Conservation (phyloP, 2,329 filamentous ascomycete genomes). For the Microsporum ferrugineum region DNA sequence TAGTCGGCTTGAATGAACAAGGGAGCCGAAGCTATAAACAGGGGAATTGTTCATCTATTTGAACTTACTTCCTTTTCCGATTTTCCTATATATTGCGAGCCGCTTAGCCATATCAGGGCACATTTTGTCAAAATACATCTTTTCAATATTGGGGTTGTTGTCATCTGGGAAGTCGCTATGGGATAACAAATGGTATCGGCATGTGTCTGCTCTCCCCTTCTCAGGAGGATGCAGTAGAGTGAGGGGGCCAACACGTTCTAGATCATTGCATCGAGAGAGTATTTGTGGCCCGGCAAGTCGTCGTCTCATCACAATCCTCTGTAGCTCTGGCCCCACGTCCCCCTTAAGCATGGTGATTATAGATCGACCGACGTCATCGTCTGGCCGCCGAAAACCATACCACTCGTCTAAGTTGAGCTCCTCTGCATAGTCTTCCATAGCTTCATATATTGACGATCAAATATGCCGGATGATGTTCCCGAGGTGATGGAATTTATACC, state of each 20-base stretch:
- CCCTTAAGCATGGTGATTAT: background rate
- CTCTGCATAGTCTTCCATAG: background rate
- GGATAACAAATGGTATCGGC: background rate
- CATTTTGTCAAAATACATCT: background rate
- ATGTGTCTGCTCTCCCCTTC: background rate
- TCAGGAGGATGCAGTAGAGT: background rate
- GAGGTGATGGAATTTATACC: background rate
- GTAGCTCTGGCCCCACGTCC: background rate
- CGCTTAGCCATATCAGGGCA: conserved; percentile 6
- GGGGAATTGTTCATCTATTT: too few relatives aligned
- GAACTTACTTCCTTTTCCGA: conserved; percentile 11
- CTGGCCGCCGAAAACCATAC: background rate
- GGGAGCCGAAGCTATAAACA: background rate
- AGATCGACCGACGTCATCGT: background rate
- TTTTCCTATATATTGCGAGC: conserved; percentile 9
- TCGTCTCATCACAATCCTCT: background rate
- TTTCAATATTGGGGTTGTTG: background rate
- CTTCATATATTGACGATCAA: background rate
- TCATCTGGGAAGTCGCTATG: background rate
- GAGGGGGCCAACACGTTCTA: background rate
- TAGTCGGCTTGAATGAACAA: background rate
- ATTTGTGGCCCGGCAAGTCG: background rate
- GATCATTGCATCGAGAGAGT: conserved; percentile 1
- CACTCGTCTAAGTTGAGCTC: background rate
- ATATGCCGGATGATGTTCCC: background rate